Conservation (phyloP, 2,329 filamentous ascomycete genomes). For the Ambrosiella cleistominuta region DNA sequence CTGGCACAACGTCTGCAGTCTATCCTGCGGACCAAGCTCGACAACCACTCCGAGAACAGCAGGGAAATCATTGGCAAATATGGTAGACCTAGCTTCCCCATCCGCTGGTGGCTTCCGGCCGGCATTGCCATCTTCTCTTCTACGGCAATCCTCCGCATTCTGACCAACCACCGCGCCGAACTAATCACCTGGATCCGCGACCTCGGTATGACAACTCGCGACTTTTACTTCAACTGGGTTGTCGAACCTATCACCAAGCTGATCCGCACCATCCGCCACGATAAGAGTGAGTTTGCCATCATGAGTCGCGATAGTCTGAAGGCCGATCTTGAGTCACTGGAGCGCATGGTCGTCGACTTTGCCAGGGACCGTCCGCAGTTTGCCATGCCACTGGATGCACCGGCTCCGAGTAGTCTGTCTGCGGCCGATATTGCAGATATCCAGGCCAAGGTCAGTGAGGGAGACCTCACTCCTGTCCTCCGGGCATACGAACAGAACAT, state of each 20-base stretch:
- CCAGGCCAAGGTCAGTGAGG: conserved; percentile 64
- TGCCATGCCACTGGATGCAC: conserved; percentile 23
- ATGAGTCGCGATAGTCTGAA: conserved; percentile 87
- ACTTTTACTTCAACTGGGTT: conserved; percentile 96
- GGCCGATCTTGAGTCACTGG: conserved; percentile 77
- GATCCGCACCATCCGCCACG: conserved; percentile 79
- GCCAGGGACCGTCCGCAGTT: conserved; percentile 62
- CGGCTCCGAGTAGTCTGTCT: conserved; percentile 27
- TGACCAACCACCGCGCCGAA: conserved; percentile 57
- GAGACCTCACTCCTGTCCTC: conserved; percentile 81
- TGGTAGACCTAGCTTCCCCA: conserved; percentile 55
- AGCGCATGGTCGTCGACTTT: conserved; percentile 97
- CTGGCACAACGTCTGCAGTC: conserved; percentile 49
- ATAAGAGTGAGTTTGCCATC: conserved; percentile 82
- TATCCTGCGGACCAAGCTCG: conserved; percentile 52
- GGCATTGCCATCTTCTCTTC: conserved; percentile 59
- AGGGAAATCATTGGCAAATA: conserved; percentile 40
- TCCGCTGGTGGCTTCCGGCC: conserved; percentile 80
- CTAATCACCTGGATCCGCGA: conserved; percentile 66
- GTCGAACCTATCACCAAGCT: conserved; percentile 69
- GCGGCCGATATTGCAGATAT: conserved; percentile 59
- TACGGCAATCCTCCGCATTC: conserved; percentile 65
- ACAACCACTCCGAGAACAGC: conserved; percentile 44
- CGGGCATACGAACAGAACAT: conserved; percentile 84
- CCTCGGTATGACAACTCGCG: conserved; percentile 58